Percentiles rank a stretch among this genome's conserved stretches.
phyloP scores from a whole-genome alignment of 768 basidiomycete genomes.

The Dacryopinax spathularia region DNA sequence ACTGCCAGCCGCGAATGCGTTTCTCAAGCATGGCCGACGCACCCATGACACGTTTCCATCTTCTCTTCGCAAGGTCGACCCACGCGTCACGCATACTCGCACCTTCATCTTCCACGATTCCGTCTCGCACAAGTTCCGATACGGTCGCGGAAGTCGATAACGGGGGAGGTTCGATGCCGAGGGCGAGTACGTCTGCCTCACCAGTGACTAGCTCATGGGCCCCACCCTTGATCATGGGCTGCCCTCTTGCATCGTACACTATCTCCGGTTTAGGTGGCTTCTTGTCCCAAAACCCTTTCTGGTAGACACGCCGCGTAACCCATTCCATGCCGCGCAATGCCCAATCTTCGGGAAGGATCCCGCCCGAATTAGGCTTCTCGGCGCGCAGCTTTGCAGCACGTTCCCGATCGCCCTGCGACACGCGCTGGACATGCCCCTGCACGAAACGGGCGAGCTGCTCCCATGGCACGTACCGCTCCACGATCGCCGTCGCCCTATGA shows the following conservation, averaged over 20 bases:
- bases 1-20: slow-evolving; percentile 55
- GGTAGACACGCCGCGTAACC: slow-evolving; percentile 79
- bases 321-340: slow-evolving; percentile 92
- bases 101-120: slow-evolving; percentile 67
- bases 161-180: not conserved
- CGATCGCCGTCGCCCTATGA: slow-evolving; percentile 38
- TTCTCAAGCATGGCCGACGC: slow-evolving; percentile 52
- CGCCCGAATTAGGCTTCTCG: slow-evolving; percentile 22
- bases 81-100: slow-evolving; percentile 33
- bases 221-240: slow-evolving; percentile 35
- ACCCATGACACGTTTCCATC: slow-evolving; percentile 68
- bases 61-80: slow-evolving; percentile 31
- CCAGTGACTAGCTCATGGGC: slow-evolving; percentile 25
- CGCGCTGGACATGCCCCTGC: slow-evolving; percentile 39
- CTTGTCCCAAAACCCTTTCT: slow-evolving; percentile 88
- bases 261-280: slow-evolving; percentile 13
- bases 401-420: slow-evolving; percentile 31
- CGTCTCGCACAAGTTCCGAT: slow-evolving; percentile 45
- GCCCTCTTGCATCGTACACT: not conserved
- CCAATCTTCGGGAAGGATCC: slow-evolving; percentile 85
- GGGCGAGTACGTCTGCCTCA: slow-evolving; percentile 69
- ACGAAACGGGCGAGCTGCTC: slow-evolving; percentile 53
- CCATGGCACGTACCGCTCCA: slow-evolving; percentile 82
- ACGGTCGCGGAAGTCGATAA: slow-evolving; percentile 13
- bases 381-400: slow-evolving; percentile 50